phyloP scores from a whole-genome alignment of 768 basidiomycete genomes.

The Lactarius hatsudake region DNA sequence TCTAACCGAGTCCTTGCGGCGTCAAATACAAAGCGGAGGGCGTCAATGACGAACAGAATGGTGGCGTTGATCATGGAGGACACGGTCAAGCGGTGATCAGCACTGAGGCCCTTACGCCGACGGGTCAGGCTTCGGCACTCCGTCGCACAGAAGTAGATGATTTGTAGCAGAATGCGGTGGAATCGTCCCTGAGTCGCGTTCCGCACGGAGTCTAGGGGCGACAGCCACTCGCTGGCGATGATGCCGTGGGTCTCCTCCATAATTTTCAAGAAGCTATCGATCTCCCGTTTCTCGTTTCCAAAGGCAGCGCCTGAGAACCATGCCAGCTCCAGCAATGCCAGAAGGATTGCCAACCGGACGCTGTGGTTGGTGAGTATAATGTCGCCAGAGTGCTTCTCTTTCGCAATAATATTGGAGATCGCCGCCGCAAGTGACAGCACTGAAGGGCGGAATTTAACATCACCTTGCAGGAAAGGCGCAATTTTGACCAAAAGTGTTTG shows the following conservation, averaged over 20 bases:
- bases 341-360: constrained; percentile 67
- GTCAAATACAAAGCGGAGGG: constrained; percentile 59
- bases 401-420: constrained; percentile 63
- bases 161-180: constrained; percentile 77
- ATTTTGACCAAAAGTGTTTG: constrained; percentile 63
- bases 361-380: constrained; percentile 84
- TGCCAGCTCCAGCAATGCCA: constrained; percentile 74
- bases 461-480: constrained; percentile 61
- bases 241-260: constrained; percentile 60
- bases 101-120: constrained; percentile 50
- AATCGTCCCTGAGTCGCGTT: constrained; percentile 62
- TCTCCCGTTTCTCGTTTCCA: constrained; percentile 40
- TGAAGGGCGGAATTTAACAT: constrained; percentile 51
- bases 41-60: constrained; percentile 65
- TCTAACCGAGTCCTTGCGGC: constrained; percentile 56
- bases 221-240: constrained; percentile 69
- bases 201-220: constrained; percentile 70
- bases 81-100: constrained; percentile 61
- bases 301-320: constrained; percentile 67
- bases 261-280: constrained; percentile 59
- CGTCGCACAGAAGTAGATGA: constrained; percentile 72
- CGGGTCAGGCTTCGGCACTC: constrained; percentile 54
- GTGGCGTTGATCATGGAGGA: constrained; percentile 59
- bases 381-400: constrained; percentile 71
- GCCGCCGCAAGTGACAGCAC: constrained; percentile 57